Evolutionary conservation across 805 yeast genomes (phyloP).

Genomic region (Wickerhamiella occidentalis): DNA sequence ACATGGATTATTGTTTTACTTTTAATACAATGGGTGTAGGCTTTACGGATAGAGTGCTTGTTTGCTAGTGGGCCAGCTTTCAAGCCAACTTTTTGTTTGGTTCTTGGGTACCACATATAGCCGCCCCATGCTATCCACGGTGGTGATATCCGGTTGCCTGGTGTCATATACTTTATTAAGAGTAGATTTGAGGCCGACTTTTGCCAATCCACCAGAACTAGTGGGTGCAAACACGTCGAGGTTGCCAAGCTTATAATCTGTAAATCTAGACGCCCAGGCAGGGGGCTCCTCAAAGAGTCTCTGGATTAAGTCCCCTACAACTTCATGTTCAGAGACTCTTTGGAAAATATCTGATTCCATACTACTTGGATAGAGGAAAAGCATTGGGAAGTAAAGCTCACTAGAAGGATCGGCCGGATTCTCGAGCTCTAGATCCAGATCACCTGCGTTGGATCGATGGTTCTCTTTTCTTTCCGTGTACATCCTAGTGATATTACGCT

Average conservation of each 20-base stretch:
- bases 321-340: constrained; percentile 57
- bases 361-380: constrained; percentile 68
- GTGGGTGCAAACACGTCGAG: constrained; percentile 77
- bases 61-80: constrained; percentile 21
- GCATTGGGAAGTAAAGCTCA: constrained; percentile 69
- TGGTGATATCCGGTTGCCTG: constrained; percentile 53
- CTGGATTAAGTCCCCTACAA: constrained; percentile 51
- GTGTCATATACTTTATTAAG: constrained; percentile 52
- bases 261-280: constrained; percentile 48
- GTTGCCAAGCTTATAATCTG: constrained; percentile 44
- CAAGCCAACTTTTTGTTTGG: constrained; percentile 53
- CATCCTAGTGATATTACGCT: constrained; percentile 34
- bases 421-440: constrained; percentile 20
- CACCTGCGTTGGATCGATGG: constrained; percentile 32
- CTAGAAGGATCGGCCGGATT: constrained; percentile 38
- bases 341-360: constrained; percentile 76
- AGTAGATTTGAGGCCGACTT: constrained; percentile 66
- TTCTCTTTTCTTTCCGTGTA: constrained; percentile 35
- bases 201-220: constrained; percentile 67
- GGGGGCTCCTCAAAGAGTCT: constrained; percentile 53
- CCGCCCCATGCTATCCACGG: constrained; percentile 62
- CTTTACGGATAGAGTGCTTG: constrained; percentile 4
- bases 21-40: too few relatives aligned
- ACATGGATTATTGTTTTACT: background rate
- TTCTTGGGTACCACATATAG: constrained; percentile 68